A percentile compares a stretch with the other conserved stretches of the same genome.
Conservation (phyloP, 768 basidiomycete genomes). For the Suillus ampliporus region DNA sequence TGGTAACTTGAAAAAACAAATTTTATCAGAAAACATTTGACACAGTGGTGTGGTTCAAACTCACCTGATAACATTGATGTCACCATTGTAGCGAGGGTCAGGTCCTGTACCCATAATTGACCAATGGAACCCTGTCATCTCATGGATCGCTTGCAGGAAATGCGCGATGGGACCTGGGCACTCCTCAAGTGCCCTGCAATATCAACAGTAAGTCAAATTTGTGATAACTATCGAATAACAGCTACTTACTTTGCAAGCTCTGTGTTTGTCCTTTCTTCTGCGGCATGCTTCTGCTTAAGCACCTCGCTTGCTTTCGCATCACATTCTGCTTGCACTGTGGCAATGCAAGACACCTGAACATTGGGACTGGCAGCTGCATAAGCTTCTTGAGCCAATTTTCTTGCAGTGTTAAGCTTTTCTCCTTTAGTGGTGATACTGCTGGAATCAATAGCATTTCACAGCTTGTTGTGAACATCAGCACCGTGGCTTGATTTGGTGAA, state of each 20-base stretch:
- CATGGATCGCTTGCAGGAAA: not conserved
- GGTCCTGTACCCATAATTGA: not conserved
- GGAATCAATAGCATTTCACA: not conserved
- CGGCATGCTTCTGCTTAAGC: not conserved
- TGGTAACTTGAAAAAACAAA: not conserved
- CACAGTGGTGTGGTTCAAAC: not conserved
- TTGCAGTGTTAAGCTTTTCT: not conserved
- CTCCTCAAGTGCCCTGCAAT: not conserved
- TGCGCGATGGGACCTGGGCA: not conserved
- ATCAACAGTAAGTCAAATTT: not conserved
- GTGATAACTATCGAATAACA: not conserved
- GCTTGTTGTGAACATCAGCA: not conserved
- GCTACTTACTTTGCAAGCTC: not conserved
- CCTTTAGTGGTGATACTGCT: not conserved
- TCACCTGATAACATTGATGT: not conserved
- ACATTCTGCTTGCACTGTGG: not conserved
- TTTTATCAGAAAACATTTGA: not conserved
- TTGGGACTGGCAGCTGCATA: not conserved
- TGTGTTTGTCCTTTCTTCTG: not conserved
- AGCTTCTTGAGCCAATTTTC: not conserved
- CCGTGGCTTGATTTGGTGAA: not conserved
- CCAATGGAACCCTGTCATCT: not conserved
- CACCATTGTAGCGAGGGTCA: not conserved
- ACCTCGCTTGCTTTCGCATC: not conserved
- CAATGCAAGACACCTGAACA: not conserved